Percentiles rank a stretch among this genome's conserved stretches.
Conservation (phyloP, 352 stramenopile genomes). For the Phytophthora constricta region DNA sequence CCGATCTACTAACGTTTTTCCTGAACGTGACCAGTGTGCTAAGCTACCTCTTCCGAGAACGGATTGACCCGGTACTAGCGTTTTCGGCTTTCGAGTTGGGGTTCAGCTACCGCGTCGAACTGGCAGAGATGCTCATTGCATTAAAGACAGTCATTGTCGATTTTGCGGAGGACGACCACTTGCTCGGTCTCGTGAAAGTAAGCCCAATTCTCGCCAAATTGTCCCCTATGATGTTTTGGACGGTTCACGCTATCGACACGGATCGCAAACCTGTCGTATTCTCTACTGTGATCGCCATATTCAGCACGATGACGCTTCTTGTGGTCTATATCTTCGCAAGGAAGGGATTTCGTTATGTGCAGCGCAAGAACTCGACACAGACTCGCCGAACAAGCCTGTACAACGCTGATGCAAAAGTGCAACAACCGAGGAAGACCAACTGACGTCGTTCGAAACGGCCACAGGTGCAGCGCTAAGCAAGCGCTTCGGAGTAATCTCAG, state of each 20-base stretch:
- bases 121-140: conserved; percentile 9
- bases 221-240: conserved; percentile 25
- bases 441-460: conserved; percentile 28
- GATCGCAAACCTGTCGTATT: conserved; percentile 16
- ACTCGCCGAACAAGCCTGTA: conserved; percentile 21
- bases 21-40: conserved; percentile 27
- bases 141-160: conserved; percentile 23
- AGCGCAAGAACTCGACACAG: neutral
- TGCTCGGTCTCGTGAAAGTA: conserved; percentile 14
- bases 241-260: conserved; percentile 13
- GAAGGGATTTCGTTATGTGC: conserved; percentile 22
- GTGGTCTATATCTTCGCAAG: conserved; percentile 27
- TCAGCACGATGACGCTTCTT: conserved; percentile 21
- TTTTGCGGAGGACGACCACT: conserved; percentile 24
- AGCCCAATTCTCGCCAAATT: conserved; percentile 18
- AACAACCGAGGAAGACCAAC: neutral
- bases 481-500: conserved; percentile 38
- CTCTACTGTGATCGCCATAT: conserved; percentile 26
- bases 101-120: conserved; percentile 22
- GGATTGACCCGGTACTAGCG: conserved; percentile 35
- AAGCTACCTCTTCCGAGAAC: conserved; percentile 34
- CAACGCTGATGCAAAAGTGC: conserved; percentile 17
- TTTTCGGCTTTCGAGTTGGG: conserved; percentile 29
- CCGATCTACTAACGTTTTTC: conserved; percentile 41
- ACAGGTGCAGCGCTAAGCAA: conserved; percentile 25